phyloP scores from a whole-genome alignment of 495 filamentous ascomycete genomes.

The Neurospora sp. region DNA sequence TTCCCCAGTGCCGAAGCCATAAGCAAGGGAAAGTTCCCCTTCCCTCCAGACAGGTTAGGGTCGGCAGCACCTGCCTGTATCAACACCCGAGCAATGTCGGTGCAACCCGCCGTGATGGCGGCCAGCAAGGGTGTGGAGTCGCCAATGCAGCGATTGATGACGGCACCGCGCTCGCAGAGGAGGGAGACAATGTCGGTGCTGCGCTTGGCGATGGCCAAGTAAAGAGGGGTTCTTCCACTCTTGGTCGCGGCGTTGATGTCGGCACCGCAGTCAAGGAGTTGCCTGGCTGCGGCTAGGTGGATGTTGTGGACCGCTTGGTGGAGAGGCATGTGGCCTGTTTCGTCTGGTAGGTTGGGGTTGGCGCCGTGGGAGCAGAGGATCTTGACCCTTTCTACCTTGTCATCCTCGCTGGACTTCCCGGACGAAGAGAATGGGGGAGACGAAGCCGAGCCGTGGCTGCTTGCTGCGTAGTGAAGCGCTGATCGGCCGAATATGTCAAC shows the following conservation, averaged over 20 bases:
- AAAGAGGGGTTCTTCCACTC: constrained; percentile 13
- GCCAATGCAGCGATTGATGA: constrained; percentile 12
- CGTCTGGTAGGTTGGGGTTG: constrained; percentile 11
- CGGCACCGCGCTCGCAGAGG: constrained; percentile 18
- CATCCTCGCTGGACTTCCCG: constrained; percentile 6
- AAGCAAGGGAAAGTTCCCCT: constrained; percentile 5
- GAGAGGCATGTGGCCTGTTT: constrained; percentile 15
- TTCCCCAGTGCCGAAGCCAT: constrained; percentile 15
- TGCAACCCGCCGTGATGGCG: constrained; percentile 16
- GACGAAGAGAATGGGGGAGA: not conserved
- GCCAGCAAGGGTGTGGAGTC: constrained; percentile 17
- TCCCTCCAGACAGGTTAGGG: constrained; percentile 7
- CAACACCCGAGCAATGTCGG: constrained; percentile 14
- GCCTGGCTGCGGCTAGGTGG: constrained; percentile 6
- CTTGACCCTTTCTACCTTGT: constrained; percentile 14
- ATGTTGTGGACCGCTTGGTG: constrained; percentile 14
- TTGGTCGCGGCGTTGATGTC: constrained; percentile 12
- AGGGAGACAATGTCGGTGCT: constrained; percentile 11
- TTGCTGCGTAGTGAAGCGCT: constrained; percentile 20
- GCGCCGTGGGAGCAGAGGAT: constrained; percentile 17
- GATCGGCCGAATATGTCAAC: constrained; percentile 17
- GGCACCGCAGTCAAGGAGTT: constrained; percentile 21
- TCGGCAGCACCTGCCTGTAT: constrained; percentile 16
- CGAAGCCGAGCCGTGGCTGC: not conserved
- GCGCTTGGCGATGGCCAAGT: constrained; percentile 17